Evolutionary conservation across 768 basidiomycete genomes (phyloP), one percentile per base, ranked within the genome.

Genomic region (Xerocomellus chrysenteron): DNA sequence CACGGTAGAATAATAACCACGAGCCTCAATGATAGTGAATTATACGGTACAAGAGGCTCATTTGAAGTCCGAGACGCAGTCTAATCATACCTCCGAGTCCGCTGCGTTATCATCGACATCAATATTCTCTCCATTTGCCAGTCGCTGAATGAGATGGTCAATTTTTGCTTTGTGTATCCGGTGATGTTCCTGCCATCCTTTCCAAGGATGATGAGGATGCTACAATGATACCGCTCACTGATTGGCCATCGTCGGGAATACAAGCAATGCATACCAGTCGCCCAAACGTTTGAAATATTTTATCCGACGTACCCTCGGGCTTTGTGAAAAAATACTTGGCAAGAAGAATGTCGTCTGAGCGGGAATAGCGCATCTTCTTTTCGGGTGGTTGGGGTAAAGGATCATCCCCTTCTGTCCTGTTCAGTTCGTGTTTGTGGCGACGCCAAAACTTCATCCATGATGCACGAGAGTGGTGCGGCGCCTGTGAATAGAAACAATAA

Each of bases 371-470:
- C 85, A 89, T 85, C 72, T 94, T 92, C 78, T 94, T 94, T 64
- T 90, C 88, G 0, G 91, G 90, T 4, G 86, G 87, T 26, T 80
- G 79, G 6, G 90, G 90, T 13, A 89, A 74, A 2, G 88, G 87
- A 12, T 84, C 88, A 56, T 88, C 87, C 1, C 74, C 77, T n/a
- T 85, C 84, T 3, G 77, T 75, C 54, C 81, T 82, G 50, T 86
- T 79, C 37, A 92, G 74, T 63, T 94, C 92, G 63, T 94, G 92
- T 62, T 90, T 91, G 69, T 94, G 92, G 53, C 92, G 78, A 16
- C 92, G 81, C 83, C 90, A 94, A 71, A 86, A 94, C 72, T 94
- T 94, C 90, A 94, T 92, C 92, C 92, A 94, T 7, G 92, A 94
- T 46, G 92, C 92, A 37, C 90, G 85, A 26, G 92, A 93, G 66